A percentile compares a stretch with the other conserved stretches of the same genome.
phyloP scores from a whole-genome alignment of 1,284 basidiomycete genomes.

The Moesziomyces sp. region DNA sequence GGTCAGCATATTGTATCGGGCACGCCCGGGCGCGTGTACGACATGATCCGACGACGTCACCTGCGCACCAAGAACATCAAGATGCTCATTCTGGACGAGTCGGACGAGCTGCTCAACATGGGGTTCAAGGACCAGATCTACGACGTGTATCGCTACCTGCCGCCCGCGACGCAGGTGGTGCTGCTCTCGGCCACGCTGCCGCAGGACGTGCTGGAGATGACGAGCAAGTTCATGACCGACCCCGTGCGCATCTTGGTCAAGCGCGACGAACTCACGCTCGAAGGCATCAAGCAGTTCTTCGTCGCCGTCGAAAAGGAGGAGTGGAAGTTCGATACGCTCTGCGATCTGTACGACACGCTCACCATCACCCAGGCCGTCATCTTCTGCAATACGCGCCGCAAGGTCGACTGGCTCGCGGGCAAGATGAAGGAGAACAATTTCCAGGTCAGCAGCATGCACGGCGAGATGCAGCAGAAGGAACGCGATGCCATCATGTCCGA shows the following conservation, averaged over 20 bases:
- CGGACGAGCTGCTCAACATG: slow-evolving; percentile 95
- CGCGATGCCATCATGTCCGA: slow-evolving; percentile 99
- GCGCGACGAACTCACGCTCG: slow-evolving; percentile 98
- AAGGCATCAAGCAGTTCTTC: slow-evolving; percentile 99
- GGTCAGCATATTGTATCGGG: slow-evolving; percentile 98
- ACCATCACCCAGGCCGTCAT: slow-evolving; percentile 99
- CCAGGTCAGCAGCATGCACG: slow-evolving; percentile 73
- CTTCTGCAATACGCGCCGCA: slow-evolving; percentile 98
- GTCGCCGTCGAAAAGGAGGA: slow-evolving; percentile 99
- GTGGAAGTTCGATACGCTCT: slow-evolving; percentile 99
- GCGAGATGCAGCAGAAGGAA: slow-evolving; percentile 99
- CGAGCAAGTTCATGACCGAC: slow-evolving; percentile 99
- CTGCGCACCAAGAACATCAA: slow-evolving; percentile 98
- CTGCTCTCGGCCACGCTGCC: slow-evolving; percentile 94
- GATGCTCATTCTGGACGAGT: slow-evolving; percentile 98
- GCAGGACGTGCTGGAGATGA: slow-evolving; percentile 99
- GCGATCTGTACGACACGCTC: slow-evolving; percentile 94
- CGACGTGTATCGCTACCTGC: slow-evolving; percentile 97
- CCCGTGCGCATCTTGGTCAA: slow-evolving; percentile 98
- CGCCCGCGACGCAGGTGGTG: slow-evolving; percentile 97
- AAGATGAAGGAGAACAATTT: slow-evolving; percentile 83
- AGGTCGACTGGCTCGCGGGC: slow-evolving; percentile 99
- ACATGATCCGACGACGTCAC: slow-evolving; percentile 96
- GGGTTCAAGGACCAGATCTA: slow-evolving; percentile 99
- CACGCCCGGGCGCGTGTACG: slow-evolving; percentile 97